phyloP scores from a whole-genome alignment of 129 eudicot genomes.

The Pseudognaphalium luteoalbum region DNA sequence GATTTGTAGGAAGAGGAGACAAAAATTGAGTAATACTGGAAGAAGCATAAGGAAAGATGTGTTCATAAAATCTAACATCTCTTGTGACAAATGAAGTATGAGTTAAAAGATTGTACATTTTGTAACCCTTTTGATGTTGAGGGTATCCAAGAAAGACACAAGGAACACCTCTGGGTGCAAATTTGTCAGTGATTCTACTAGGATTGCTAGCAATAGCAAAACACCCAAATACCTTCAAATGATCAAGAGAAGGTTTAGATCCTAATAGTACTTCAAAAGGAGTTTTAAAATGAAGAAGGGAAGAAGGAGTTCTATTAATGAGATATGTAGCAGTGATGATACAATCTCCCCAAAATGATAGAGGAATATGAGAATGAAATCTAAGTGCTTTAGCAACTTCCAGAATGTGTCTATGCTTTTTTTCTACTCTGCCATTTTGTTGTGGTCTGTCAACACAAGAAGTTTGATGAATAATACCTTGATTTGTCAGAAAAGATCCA shows the following conservation, averaged over 20 bases:
- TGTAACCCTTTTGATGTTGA: no score
- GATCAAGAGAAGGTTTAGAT: not conserved
- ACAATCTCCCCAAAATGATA: not conserved
- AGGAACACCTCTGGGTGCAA: no score
- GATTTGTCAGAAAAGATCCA: no score
- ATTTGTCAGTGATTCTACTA: no score
- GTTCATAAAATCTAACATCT: not conserved
- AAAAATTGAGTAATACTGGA: no score
- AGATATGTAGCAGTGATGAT: not conserved
- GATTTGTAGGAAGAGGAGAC: no score
- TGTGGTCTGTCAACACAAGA: not conserved
- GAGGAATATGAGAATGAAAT: not conserved
- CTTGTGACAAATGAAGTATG: not conserved
- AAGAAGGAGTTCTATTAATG: not conserved
- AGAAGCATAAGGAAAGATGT: not conserved
- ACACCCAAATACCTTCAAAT: not conserved
- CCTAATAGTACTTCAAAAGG: not conserved
- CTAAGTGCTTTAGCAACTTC: not conserved
- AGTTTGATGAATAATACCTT: not conserved
- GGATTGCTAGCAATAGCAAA: not conserved
- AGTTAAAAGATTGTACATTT: not conserved
- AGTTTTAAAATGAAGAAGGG: no score
- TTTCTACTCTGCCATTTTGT: not conserved
- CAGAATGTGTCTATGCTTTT: not conserved
- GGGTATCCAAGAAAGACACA: no score